phyloP scores from a whole-genome alignment of 345 rosid species.

The Aethionema arabicum region DNA sequence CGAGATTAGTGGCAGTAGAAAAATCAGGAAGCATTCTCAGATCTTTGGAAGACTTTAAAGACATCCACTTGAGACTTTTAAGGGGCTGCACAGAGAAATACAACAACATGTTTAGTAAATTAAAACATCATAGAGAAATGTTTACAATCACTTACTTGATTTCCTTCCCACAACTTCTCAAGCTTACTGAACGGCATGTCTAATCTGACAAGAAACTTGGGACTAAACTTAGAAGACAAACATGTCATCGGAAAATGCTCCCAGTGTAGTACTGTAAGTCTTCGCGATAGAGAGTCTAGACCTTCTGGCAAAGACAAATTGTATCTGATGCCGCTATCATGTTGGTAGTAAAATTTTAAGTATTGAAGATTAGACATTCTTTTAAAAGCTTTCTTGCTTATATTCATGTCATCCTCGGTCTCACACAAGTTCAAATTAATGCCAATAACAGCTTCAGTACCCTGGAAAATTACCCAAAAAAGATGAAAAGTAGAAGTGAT shows the following conservation, averaged over 20 bases:
- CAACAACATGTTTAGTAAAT: background rate
- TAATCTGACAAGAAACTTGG: constrained; percentile 9
- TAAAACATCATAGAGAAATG: too few relatives aligned
- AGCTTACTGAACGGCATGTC: background rate
- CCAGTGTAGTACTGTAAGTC: constrained; percentile 19
- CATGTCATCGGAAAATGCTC: constrained; percentile 6
- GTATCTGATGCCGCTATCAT: too few relatives aligned
- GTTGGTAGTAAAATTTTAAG: constrained; percentile 5
- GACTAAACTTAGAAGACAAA: constrained; percentile 15
- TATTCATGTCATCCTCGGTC: background rate
- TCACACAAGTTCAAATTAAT: background rate
- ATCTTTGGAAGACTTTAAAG: background rate
- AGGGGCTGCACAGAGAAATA: constrained; percentile 10
- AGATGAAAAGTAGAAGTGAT: background rate
- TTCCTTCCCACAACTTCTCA: constrained; percentile 22
- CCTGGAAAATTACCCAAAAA: constrained; percentile 1
- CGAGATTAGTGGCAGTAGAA: background rate
- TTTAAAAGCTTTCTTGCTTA: background rate
- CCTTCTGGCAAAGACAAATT: too few relatives aligned
- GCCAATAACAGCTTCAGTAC: constrained; percentile 17
- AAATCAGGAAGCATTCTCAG: constrained; percentile 12
- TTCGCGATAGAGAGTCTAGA: background rate
- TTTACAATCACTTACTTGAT: constrained; percentile 2
- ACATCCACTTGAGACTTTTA: constrained; percentile 11
- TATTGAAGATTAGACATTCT: constrained; percentile 28